Evolutionary conservation across 169 alveolate species (phyloP), one percentile per base, ranked within the genome.

Genomic region (Toxoplasma gondii): DNA sequence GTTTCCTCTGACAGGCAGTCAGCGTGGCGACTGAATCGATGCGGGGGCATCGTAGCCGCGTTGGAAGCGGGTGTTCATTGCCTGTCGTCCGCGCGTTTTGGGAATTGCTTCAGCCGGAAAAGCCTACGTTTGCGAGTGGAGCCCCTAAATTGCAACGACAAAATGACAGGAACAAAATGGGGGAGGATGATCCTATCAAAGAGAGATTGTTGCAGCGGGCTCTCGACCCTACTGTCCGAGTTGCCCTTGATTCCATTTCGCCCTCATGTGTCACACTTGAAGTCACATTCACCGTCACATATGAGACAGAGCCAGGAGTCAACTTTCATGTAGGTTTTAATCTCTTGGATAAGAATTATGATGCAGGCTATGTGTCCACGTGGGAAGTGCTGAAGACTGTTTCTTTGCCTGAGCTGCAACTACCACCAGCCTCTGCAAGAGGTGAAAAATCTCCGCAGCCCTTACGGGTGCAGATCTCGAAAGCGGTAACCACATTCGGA

Each of bases 401-500:
- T 36, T 10, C 70, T 39, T 0, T 29, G 17, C 43, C 90, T 10
- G 69, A 24, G 41, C 38, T 5, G 67, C 38, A 9, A 24, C 90
- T 36, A 29, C 90, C 90, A 5, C 69, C 90, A 82, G 4, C 1
- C 19, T 82, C 90, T 41, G 41, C 58, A 24, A 41, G 67, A 82
- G 1, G 58, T 10, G 90, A 39, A 82, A 43, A 19, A 43, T 16
- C n/a, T 2, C 38, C 43, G 7, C 67, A 43, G 39, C 69, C 38
- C 38, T 49, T 49, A 34, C 90, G 90, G n/a, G 90, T 41, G 67
- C 90, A 82, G 58, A 82, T 82, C 38, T 39, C 90, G n/a, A 19
- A 82, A 39, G 67, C 90, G 36, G 90, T 82, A 41, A 43, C 67
- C n/a, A 82, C 58, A 10, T 82, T 82, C 41, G 90, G 90, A 19